These are phyloP conservation scores for Amoebophrya sp. DNA, from an alignment of 169 alveolate species.

Conservation along the genomic window DNA sequence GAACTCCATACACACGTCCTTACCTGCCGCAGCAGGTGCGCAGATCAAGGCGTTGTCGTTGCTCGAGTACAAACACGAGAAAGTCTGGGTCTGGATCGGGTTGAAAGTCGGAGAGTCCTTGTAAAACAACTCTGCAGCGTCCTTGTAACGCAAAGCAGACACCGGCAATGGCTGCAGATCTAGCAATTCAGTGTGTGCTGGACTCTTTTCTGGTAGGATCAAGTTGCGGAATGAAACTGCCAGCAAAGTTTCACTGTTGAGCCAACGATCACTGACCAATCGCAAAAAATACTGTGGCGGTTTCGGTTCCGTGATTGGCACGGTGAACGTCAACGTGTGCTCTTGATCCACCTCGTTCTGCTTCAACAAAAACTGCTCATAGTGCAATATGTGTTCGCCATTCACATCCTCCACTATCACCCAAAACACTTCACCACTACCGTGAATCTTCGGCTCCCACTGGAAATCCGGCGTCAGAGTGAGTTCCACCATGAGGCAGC, in stretches of 20 bases:
- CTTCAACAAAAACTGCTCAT: constrained; percentile 56
- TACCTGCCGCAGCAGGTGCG: constrained; percentile 85
- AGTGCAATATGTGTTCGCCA: constrained; percentile 89
- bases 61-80: constrained; percentile 58
- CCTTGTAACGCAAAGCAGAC: constrained; percentile 68
- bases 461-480: constrained; percentile 85
- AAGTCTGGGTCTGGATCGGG: constrained; percentile 62
- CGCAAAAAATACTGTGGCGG: constrained; percentile 93
- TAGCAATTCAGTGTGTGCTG: constrained; percentile 85
- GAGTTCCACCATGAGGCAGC: constrained; percentile 84
- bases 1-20: constrained; percentile 66
- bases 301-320: constrained; percentile 91
- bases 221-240: constrained; percentile 79
- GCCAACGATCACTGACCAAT: constrained; percentile 91
- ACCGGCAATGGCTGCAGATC: constrained; percentile 90
- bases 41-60: constrained; percentile 81
- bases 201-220: constrained; percentile 84
- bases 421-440: constrained; percentile 89
- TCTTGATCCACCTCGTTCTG: constrained; percentile 62
- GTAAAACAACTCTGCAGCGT: constrained; percentile 67
- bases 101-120: constrained; percentile 48
- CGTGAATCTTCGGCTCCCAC: constrained; percentile 89
- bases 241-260: constrained; percentile 65
- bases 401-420: constrained; percentile 92
- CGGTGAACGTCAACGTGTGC: constrained; percentile 80